These are phyloP conservation scores for Paralagenidium karlingii DNA, from an alignment of 352 stramenopile species.

Conservation along the genomic window DNA sequence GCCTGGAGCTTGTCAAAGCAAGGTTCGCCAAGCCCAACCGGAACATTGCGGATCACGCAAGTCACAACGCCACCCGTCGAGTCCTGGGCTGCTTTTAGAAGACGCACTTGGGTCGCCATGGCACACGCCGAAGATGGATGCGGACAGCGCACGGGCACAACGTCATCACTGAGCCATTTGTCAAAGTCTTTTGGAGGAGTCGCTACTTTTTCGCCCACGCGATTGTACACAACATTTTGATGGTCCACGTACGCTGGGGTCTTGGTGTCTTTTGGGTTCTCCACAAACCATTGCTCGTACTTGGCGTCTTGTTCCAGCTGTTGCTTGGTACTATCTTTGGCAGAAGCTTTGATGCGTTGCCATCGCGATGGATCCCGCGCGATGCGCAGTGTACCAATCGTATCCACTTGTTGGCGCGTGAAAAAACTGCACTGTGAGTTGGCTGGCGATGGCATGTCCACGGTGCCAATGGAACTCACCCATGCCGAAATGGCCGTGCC, in stretches of 20 bases:
- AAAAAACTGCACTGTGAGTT: constrained; percentile 51
- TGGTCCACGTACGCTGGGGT: constrained; percentile 88
- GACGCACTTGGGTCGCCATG: constrained; percentile 94
- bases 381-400: constrained; percentile 68
- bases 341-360: constrained; percentile 21
- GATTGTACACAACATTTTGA: constrained; percentile 86
- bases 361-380: constrained; percentile 57
- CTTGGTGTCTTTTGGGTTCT: constrained; percentile 27
- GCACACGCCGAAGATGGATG: constrained; percentile 85
- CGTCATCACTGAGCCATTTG: constrained; percentile 66
- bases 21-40: constrained; percentile 92
- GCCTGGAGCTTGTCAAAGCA: constrained; percentile 99
- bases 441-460: constrained; percentile 73
- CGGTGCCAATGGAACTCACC: constrained; percentile 76
- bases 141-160: constrained; percentile 90
- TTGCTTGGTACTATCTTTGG: constrained; percentile 18
- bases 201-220: constrained; percentile 45
- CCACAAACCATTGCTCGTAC: constrained; percentile 69
- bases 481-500: constrained; percentile 81
- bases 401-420: constrained; percentile 78
- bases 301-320: constrained; percentile 45
- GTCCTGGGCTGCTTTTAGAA: constrained; percentile 85
- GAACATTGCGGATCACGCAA: constrained; percentile 94
- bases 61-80: constrained; percentile 92
- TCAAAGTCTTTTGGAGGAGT: constrained; percentile 36